Base-by-base conservation (phyloP, 164 flowering plant species). In the Nymphaea colorata region DNA sequence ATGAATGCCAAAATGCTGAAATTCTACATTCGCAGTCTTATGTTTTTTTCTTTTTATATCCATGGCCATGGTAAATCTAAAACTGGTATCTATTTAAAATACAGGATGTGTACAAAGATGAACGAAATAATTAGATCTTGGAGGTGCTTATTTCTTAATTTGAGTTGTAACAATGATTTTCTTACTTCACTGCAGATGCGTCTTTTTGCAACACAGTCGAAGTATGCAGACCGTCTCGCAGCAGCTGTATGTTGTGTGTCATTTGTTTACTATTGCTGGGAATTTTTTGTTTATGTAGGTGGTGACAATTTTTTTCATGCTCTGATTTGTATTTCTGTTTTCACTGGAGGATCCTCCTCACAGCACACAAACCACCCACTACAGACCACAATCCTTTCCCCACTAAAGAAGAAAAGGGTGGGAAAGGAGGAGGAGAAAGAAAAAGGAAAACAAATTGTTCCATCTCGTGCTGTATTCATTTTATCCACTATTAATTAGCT, bases 171-270 rank as follows among this genome's bases (percentile, higher is more conserved):
- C 6, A 61, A 61, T 3, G n/a, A 41, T 5, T 16, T 67, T 67
- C 43, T 43, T 47, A 17, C 42, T 66, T 61, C 60, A 59, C 53
- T 55, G 43, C 71, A 90, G 98, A 80, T 90, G 84, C 83, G 95
- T 51, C 91, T 94, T 59, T 91, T 89, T 65, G 69, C 87, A 1
- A 84, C 96, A 16, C 97, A 94, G 66, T 87, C 98, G 3, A 78
- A 86, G 68, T 91, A 87, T 79, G 96, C 93, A 15, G 98, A 91
- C 72, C 96, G 88, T 41, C 81, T 94, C 61, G 87, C 95, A 66
- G 81, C 82, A 70, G 91, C 96, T 2, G 98, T 94, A 81, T n/a
- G 94, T 81, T n/a, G 6, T 7, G 36, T 36, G 41, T n/a, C 63
- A 61, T 36, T 61, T 61, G 6, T 36, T 61, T 7, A 8, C 11